A percentile compares a stretch with the other conserved stretches of the same genome.
phyloP scores from a whole-genome alignment of 768 basidiomycete genomes.

The Xerocomus potaroensis region DNA sequence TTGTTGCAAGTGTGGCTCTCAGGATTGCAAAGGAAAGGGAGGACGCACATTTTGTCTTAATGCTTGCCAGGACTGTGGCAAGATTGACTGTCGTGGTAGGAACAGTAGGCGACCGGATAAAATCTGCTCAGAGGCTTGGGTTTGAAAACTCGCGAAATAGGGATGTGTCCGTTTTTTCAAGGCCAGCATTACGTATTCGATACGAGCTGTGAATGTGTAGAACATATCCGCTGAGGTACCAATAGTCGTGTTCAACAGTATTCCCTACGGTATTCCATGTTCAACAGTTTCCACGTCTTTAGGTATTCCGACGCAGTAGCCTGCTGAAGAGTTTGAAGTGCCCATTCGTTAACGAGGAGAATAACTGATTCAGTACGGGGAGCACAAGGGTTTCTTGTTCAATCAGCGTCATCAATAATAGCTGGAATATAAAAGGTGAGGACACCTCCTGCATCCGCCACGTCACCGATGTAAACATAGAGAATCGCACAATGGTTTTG shows the following conservation, averaged over 20 bases:
- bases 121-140: constrained; percentile 59
- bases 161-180: background rate
- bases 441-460: constrained; percentile 75
- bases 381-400: background rate
- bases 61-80: constrained; percentile 80
- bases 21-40: constrained; percentile 81
- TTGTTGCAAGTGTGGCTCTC: constrained; percentile 78
- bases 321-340: too few species aligned
- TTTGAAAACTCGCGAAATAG: constrained; percentile 4
- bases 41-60: constrained; percentile 70
- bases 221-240: constrained; percentile 1
- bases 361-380: too few species aligned
- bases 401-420: constrained; percentile 53
- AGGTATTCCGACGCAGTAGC: background rate
- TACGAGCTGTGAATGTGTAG: constrained; percentile 9
- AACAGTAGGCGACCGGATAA: constrained; percentile 77
- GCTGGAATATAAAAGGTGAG: constrained; percentile 87
- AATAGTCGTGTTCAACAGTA: constrained; percentile 8
- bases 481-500: constrained; percentile 80
- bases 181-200: background rate
- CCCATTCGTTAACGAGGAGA: too few species aligned
- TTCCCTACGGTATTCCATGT: background rate
- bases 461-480: constrained; percentile 85
- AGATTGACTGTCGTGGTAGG: constrained; percentile 70
- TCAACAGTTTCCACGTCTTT: background rate